Base-by-base conservation (phyloP, 345 rosid species). In the Hibiscus mutabilis region DNA sequence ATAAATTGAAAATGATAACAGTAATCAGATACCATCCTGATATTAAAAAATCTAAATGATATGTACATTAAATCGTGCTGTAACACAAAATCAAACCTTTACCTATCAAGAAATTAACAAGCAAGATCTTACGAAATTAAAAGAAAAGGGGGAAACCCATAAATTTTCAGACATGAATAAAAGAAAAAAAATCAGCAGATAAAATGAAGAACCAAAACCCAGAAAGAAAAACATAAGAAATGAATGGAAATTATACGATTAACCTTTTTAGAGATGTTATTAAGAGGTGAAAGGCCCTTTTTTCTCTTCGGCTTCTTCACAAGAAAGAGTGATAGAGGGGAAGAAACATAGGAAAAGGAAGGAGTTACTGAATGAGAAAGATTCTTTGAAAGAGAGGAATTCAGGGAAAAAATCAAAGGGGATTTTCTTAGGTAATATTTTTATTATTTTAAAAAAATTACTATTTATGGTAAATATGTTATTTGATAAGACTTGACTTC, bases 241-340 rank as follows among this genome's bases (percentile, higher is more conserved):
- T 37, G 10, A 37, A 37, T 37, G 42, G 18, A 9, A 53, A 19
- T 1, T 53, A 27, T 6, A 55, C 9, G 70, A 73, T 52, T 56
- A 73, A 52, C 76, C 55, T 37, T 22, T 73, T 64, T 9, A 46
- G 40, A 47, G 63, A 52, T 18, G 35, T 22, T 24, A 33, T 31
- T 15, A 18, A 63, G 69, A 24, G 69, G n/a, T 10, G 21, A 52
- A 52, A 37, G 62, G 16, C 62, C 63, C 42, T 73, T 53, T 53
- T 19, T 35, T 19, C 52, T 58, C 35, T 42, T 58, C 40, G 15
- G 16, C 60, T 21, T 19, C 73, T 42, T 46, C 60, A 57, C 16
- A 10, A 22, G 31, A 57, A 22, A 57, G 31, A 21, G 46, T 11
- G 46, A 42, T 42, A 42, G 56, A n/a, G 21, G 57, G 22, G 57